Conservation (phyloP, 495 filamentous ascomycete genomes). For the Annulohypoxylon maeteangense region DNA sequence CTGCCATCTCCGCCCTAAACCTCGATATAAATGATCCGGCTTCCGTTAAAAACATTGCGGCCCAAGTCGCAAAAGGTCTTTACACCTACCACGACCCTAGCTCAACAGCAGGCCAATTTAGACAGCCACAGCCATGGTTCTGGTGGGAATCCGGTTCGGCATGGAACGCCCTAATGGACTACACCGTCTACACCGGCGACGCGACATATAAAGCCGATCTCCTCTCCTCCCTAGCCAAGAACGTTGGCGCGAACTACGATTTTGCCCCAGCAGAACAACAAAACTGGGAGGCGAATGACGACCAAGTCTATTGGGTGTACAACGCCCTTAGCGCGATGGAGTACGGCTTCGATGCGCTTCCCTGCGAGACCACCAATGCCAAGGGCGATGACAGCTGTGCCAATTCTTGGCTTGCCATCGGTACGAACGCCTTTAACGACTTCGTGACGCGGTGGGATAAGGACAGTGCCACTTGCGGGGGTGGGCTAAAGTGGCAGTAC, state of each 20-base stretch:
- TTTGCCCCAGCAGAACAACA: constrained; percentile 86
- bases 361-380: constrained; percentile 48
- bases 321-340: constrained; percentile 84
- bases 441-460: constrained; percentile 74
- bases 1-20: constrained; percentile 22
- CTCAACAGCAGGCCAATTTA: constrained; percentile 69
- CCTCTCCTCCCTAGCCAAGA: constrained; percentile 73
- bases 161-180: constrained; percentile 81
- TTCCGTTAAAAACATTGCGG: constrained; percentile 55
- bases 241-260: constrained; percentile 72
- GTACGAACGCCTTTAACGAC: constrained; percentile 79
- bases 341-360: constrained; percentile 64
- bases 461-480: constrained; percentile 73
- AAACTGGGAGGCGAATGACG: constrained; percentile 81
- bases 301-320: constrained; percentile 88
- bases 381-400: constrained; percentile 63
- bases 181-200: constrained; percentile 85
- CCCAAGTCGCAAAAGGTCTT: constrained; percentile 57
- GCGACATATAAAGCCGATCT: constrained; percentile 75
- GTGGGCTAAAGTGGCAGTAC: constrained; percentile 89
- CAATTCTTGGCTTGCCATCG: constrained; percentile 78
- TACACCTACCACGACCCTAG: constrained; percentile 76
- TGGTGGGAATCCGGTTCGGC: constrained; percentile 85
- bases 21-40: constrained; percentile 36
- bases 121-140: constrained; percentile 78